Evolutionary conservation across 306 rosid species (phyloP), one percentile per base, ranked within the genome.

Genomic region (Prunus padus): DNA sequence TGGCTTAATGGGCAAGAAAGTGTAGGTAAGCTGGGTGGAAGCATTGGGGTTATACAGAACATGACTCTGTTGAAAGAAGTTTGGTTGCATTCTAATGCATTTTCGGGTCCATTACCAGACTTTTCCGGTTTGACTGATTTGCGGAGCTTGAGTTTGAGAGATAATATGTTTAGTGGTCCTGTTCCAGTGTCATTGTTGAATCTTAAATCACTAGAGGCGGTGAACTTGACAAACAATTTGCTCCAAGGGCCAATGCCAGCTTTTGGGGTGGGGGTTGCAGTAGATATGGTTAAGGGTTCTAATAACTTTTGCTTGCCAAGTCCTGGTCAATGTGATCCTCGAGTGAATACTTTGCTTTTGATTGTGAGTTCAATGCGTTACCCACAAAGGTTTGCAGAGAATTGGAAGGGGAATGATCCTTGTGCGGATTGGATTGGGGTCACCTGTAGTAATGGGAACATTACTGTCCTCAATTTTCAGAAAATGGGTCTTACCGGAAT

Each of bases 1-100:
- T 93, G 96, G 98, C 72, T 93, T 66, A 93, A 93, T 79, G 98
- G 98, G 51, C 98, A 93, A 31, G 65, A 65, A 22, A 83, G 96
- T 67, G 76, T 26, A 0, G 78, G 47, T 9, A 88, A 78, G 86
- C 93, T 91, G 60, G 79, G 75, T 71, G 97, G 98, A 25, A 16
- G 19, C 20, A 76, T 88, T 52, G 87, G 67, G 44, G 87, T 91
- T 73, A 42, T 93, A 45, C 83, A 80, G 80, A 91, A 91, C 72
- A 91, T 93, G 96, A 93, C 89, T 51, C 81, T 56, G 30, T 82
- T 93, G 83, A 86, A 44, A 10, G 84, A 93, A 80, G 87, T 89
- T 88, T 93, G 97, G 98, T 63, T 93, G 84, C 97, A 93, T 25
- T 76, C 80, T 0, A 93, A 93, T 74, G 85, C 79, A 8, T 88